These are phyloP conservation scores for Pneumocystis sp. DNA, from an alignment of 1,139 yeast genomes.

Conservation along the genomic window DNA sequence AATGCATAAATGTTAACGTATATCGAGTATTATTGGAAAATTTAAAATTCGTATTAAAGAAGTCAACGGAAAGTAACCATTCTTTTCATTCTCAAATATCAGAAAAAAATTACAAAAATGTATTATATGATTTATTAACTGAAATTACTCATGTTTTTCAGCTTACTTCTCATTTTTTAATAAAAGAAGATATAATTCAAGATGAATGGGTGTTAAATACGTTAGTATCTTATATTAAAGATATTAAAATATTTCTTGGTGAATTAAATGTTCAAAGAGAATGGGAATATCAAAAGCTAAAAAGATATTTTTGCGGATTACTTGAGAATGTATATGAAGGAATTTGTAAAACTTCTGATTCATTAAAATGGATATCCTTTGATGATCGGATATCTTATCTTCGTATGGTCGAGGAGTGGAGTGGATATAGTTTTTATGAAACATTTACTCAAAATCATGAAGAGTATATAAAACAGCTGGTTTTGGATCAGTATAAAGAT, in stretches of 20 bases:
- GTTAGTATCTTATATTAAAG: slow-evolving; percentile 48
- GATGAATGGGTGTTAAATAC: slow-evolving; percentile 61
- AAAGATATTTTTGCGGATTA: slow-evolving; percentile 69
- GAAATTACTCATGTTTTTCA: slow-evolving; percentile 68
- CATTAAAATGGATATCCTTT: slow-evolving; percentile 58
- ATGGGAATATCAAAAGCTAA: slow-evolving; percentile 57
- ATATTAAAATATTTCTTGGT: slow-evolving; percentile 49
- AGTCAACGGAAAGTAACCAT: slow-evolving; percentile 37
- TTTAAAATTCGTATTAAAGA: slow-evolving; percentile 41
- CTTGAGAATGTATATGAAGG: slow-evolving; percentile 54
- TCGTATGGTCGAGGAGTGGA: slow-evolving; percentile 80
- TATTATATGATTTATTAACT: slow-evolving; percentile 32
- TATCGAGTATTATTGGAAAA: slow-evolving; percentile 71
- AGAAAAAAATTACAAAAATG: slow-evolving; percentile 25
- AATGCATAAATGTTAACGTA: slow-evolving; percentile 80
- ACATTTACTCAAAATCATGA: slow-evolving; percentile 55
- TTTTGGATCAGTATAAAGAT: slow-evolving; percentile 21
- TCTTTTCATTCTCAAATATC: slow-evolving; percentile 23
- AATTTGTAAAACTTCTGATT: slow-evolving; percentile 28
- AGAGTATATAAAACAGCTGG: slow-evolving; percentile 33
- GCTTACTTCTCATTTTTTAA: slow-evolving; percentile 51
- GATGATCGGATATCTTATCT: slow-evolving; percentile 76
- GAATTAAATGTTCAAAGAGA: slow-evolving; percentile 45
- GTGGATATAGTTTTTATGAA: slow-evolving; percentile 65
- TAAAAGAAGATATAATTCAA: slow-evolving; percentile 35